These are phyloP conservation scores for Plasmodium gonderi DNA, from an alignment of 169 alveolate species.

Conservation along the genomic window DNA sequence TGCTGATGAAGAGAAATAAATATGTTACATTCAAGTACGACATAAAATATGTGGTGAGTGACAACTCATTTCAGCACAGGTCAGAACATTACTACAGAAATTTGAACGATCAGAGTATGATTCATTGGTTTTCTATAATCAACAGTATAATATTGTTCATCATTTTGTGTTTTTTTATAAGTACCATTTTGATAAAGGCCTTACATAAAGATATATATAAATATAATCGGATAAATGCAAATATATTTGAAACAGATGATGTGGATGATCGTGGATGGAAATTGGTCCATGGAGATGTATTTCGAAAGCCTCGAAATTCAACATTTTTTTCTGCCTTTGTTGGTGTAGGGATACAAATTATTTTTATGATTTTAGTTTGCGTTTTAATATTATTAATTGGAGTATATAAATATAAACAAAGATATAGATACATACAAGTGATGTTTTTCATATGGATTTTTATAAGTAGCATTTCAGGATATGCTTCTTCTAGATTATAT, in stretches of 20 bases:
- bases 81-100: conserved; percentile 90
- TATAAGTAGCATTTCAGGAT: conserved; percentile 92
- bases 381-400: conserved; percentile 85
- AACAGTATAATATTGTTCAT: conserved; percentile 86
- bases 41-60: conserved; percentile 84
- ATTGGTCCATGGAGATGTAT: conserved; percentile 92
- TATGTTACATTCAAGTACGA: conserved; percentile 86
- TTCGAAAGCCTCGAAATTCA: conserved; percentile 89
- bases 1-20: conserved; percentile 21
- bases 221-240: conserved; percentile 84
- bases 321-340: conserved; percentile 85
- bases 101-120: conserved; percentile 81
- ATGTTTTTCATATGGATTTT: conserved; percentile 89
- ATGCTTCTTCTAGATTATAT: conserved; percentile 85
- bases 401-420: conserved; percentile 62
- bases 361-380: conserved; percentile 80
- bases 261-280: conserved; percentile 92
- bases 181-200: conserved; percentile 88
- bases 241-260: conserved; percentile 83
- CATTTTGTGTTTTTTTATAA: conserved; percentile 85
- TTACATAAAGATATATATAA: conserved; percentile 88
- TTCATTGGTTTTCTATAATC: conserved; percentile 92
- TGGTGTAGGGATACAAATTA: conserved; percentile 91
- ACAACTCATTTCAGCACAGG: conserved; percentile 83
- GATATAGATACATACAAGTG: conserved; percentile 78